Percentiles rank a stretch among this genome's conserved stretches.
Conservation (phyloP, 208 protist species). For the Leishmania aethiopica region DNA sequence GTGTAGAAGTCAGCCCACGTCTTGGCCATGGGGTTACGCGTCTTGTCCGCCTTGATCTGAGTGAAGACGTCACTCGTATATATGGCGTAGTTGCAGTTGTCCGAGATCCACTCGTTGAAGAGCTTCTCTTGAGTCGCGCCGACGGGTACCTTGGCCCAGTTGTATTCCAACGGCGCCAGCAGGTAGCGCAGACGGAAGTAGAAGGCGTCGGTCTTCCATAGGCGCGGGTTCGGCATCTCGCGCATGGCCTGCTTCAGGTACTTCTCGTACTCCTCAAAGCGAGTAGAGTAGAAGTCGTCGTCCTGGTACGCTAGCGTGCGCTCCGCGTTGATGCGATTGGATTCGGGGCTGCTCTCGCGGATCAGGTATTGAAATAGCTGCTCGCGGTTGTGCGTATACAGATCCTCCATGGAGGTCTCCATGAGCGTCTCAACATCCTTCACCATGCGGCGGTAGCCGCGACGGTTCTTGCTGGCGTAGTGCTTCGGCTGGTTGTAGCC, state of each 20-base stretch:
- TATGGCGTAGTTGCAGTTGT: slow-evolving; percentile 83
- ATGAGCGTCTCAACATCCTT: slow-evolving; percentile 91
- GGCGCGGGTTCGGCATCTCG: slow-evolving; percentile 88
- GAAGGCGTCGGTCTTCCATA: slow-evolving; percentile 92
- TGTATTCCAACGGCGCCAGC: slow-evolving; percentile 86
- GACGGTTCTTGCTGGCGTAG: slow-evolving; percentile 90
- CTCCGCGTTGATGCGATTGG: slow-evolving; percentile 89
- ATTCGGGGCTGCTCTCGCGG: slow-evolving; percentile 83
- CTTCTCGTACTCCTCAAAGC: slow-evolving; percentile 88
- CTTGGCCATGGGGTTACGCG: slow-evolving; percentile 81
- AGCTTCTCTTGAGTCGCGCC: slow-evolving; percentile 73
- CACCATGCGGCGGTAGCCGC: slow-evolving; percentile 88
- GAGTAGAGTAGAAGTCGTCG: slow-evolving; percentile 92
- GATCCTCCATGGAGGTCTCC: slow-evolving; percentile 89
- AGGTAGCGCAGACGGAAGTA: slow-evolving; percentile 91
- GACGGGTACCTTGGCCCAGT: slow-evolving; percentile 88
- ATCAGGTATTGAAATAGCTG: slow-evolving; percentile 91
- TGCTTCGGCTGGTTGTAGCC: slow-evolving; percentile 91
- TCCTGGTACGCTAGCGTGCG: slow-evolving; percentile 80
- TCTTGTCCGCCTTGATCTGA: slow-evolving; percentile 76
- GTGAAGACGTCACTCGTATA: slow-evolving; percentile 66
- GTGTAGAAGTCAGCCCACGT: slow-evolving; percentile 89
- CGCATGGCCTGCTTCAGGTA: slow-evolving; percentile 89
- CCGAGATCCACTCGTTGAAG: slow-evolving; percentile 89
- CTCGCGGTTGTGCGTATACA: slow-evolving; percentile 90